Base-by-base conservation (phyloP, 306 rosid species). In the Ammopiptanthus mongolicus region DNA sequence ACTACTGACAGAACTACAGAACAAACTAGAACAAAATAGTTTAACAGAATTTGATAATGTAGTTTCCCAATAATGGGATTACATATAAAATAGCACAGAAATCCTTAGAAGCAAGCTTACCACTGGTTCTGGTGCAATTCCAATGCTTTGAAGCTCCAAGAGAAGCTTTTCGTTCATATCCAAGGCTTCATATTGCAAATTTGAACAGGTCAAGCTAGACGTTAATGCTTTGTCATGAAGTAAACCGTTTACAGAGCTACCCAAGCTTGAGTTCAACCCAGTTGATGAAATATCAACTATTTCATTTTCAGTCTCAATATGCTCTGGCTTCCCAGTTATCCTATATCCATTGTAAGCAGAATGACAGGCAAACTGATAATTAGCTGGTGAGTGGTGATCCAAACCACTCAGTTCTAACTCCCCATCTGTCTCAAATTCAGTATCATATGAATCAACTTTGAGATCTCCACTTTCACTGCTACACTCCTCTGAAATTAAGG, bases 91-190 rank as follows among this genome's bases (percentile, higher is more conserved):
- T 7, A 10, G 64, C 55, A 65, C 5, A 47, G n/a, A 51, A 73
- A 46, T 21, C 31, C 55, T 33, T 25, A 65, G 63, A 81, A 58
- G 77, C 65, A 63, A 67, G 80, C 92, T 37, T 82, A 94, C 97
- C 90, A 81, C 85, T 5, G 85, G 75, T 52, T 90, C 93, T 42
- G 95, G 91, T 62, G 83, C 82, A 66, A 94, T 81, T 73, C 93
- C 98, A 78, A 94, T 82, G 76, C 97, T 90, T 68, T 83, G 93
- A 83, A 94, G 85, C 88, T 94, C 98, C 88, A 91, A 81, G 41
- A 91, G 87, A 82, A 94, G 87, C 81, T 79, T 94, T 51, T 87
- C 93, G 78, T 90, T 87, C 68, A 91, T 47, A 65, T 82, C 78
- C 90, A 90, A 78, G 77, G 75, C 79, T 62, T 81, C 93, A 78